Evolutionary conservation across 2,329 filamentous ascomycete species (phyloP), one percentile per base, ranked within the genome.

Genomic region (Monosporascus sp.): DNA sequence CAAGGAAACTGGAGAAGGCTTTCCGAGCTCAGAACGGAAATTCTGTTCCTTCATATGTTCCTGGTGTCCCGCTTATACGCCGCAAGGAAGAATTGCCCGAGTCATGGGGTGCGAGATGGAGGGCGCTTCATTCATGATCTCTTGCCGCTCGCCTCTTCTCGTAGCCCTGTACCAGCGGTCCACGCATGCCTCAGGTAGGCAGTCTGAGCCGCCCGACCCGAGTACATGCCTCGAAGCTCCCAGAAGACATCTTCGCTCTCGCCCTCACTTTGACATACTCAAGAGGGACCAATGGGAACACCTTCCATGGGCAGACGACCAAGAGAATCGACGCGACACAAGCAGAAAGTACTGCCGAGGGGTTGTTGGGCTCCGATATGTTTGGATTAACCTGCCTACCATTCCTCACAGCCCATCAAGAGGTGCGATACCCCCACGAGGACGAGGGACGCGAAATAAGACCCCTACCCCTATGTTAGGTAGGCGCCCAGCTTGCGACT

Each of bases 261-360:
- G 22, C 42, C 25, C 22, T 46, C 24, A n/a, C 25, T 6, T 27
- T n/a, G 14, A 6, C 3, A 25, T 18, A 9, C 22, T n/a, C 5
- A 46, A 27, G 31, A 34, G 20, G 22, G 14, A 4, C 42, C 42
- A 46, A 46, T 46, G 22, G n/a, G 24, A 11, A 46, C 22, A 11
- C 42, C 14, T 7, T 24, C 20, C 20, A 46, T 17, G 31, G 31
- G n/a, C 24, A 27, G 42, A 27, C 42, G 25, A 15, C 24, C 42
- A 46, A 17, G 22, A 46, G 42, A 14, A 17, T 46, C 20, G 15
- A 31, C 14, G 42, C 7, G 24, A 46, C 42, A 46, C 42, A 46
- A 46, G 22, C 42, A 46, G 42, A 46, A 46, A 46, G 42, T 46
- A 46, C 42, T 46, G 42, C 42, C 42, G 42, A 46, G 17, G n/a